A percentile compares a stretch with the other conserved stretches of the same genome.
phyloP scores from a whole-genome alignment of 345 rosid species.

The Eutrema yunnanense region DNA sequence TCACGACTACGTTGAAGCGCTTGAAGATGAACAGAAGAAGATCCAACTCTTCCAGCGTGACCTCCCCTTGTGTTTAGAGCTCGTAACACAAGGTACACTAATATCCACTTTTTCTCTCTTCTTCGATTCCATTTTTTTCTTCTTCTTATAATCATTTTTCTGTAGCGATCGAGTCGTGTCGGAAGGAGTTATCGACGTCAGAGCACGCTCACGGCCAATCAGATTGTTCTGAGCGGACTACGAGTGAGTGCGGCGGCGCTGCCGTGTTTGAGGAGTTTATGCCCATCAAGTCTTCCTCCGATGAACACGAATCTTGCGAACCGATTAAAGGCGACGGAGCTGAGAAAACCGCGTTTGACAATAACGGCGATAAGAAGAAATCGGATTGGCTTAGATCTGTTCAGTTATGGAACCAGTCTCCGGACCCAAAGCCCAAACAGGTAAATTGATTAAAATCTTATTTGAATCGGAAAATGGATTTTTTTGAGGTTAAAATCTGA shows the following conservation, averaged over 20 bases:
- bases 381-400: conserved; percentile 98
- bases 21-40: conserved; percentile 77
- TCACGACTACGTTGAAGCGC: conserved; percentile 50
- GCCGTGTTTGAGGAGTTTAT: conserved; percentile 74
- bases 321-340: neutral
- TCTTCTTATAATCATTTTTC: neutral
- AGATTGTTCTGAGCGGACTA: conserved; percentile 75
- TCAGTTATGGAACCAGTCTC: conserved; percentile 80
- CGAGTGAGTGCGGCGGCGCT: conserved; percentile 43
- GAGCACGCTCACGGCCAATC: conserved; percentile 52
- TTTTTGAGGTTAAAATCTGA: neutral
- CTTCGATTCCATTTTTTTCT: neutral
- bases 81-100: conserved; percentile 63
- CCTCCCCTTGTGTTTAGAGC: conserved; percentile 87
- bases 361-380: conserved; percentile 38
- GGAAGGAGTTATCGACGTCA: conserved; percentile 50
- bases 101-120: neutral
- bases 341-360: conserved; percentile 4
- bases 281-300: conserved; percentile 46
- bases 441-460: neutral
- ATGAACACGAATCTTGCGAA: conserved; percentile 34
- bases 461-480: conserved; percentile 32
- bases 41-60: conserved; percentile 82
- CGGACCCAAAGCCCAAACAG: conserved; percentile 50
- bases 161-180: conserved; percentile 69